Percentiles rank a stretch among this genome's conserved stretches.
Evolutionary conservation across 2,329 filamentous ascomycete species (phyloP).

Genomic region (Colletotrichum sp.): DNA sequence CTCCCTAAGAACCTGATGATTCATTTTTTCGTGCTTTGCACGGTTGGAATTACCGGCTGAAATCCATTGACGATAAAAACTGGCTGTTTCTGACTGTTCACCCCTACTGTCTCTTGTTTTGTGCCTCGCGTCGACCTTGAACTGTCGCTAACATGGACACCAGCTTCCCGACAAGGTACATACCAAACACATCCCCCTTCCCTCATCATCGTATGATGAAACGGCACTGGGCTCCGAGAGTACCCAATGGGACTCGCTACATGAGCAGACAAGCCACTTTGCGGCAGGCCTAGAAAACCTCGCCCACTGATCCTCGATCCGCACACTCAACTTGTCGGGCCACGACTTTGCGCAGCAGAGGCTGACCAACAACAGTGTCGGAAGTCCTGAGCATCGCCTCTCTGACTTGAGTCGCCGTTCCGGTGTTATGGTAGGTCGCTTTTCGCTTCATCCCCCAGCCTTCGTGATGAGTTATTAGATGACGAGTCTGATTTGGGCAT

Average conservation of each 20-base stretch:
- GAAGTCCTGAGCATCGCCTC: not conserved
- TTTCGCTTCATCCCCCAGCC: conserved; percentile 28
- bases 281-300: conserved; percentile 99
- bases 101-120: conserved; percentile 20
- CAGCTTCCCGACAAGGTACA: conserved; percentile 27
- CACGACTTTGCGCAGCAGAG: not conserved
- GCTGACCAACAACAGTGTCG: conserved; percentile 6
- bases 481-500: conserved; percentile 69
- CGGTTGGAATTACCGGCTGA: conserved; percentile 98
- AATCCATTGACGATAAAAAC: conserved; percentile 79
- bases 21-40: conserved; percentile 69
- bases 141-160: conserved; percentile 34
- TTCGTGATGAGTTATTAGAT: conserved; percentile 57
- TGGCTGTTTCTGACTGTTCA: conserved; percentile 80
- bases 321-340: conserved; percentile 3
- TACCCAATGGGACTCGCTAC: conserved; percentile 44
- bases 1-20: conserved; percentile 54
- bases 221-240: conserved; percentile 96
- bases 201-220: conserved; percentile 69
- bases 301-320: conserved; percentile 79
- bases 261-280: conserved; percentile 89
- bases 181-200: conserved; percentile 20
- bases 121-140: not conserved
- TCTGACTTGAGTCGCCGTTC: not conserved
- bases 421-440: conserved; percentile 9